Conservation (phyloP, 257 asterid species). For the Paraleonurus japonicus region DNA sequence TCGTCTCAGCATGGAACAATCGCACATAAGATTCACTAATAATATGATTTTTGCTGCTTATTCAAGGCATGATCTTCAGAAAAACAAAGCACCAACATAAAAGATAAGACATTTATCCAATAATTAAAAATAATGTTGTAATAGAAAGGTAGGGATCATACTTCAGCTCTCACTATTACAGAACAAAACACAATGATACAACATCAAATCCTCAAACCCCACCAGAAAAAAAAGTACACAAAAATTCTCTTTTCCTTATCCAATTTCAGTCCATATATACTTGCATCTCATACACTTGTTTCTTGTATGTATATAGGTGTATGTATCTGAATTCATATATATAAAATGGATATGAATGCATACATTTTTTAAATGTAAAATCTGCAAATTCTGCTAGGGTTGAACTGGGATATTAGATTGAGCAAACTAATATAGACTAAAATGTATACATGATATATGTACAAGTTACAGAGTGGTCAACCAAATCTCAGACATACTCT, state of each 20-base stretch:
- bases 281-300: background rate
- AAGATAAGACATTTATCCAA: constrained; percentile 19
- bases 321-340: background rate
- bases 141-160: constrained; percentile 24
- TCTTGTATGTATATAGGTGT: background rate
- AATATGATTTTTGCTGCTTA: constrained; percentile 33
- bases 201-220: constrained; percentile 33
- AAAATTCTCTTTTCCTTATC: background rate
- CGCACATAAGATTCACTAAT: background rate
- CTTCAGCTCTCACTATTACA: constrained; percentile 24
- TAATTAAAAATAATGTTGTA: constrained; percentile 23
- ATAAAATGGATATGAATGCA: background rate
- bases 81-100: constrained; percentile 18
- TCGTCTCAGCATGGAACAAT: background rate
- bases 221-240: background rate
- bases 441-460: constrained; percentile 44
- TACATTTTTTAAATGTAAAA: background rate
- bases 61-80: constrained; percentile 26
- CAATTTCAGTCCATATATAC: background rate
- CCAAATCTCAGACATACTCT: constrained; percentile 28
- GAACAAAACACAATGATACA: constrained; percentile 32
- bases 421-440: constrained; percentile 23
- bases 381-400: background rate
- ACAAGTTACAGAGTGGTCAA: constrained; percentile 45
- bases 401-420: background rate